These are phyloP conservation scores for Pouteria campechiana DNA, from an alignment of 179 eudicot species.

Conservation along the genomic window DNA sequence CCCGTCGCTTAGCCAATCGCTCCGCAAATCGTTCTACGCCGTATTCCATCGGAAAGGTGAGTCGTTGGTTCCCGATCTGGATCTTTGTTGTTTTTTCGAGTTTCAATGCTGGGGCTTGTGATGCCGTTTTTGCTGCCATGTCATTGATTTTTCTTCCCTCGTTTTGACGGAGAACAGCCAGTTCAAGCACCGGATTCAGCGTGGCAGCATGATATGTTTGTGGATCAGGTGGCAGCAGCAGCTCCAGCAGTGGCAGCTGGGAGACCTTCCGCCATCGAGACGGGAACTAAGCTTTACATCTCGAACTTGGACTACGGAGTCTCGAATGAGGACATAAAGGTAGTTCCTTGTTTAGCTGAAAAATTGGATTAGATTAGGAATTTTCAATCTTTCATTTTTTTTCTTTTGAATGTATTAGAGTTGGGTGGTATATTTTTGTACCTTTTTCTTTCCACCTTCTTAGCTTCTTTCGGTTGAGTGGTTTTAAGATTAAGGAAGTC, in stretches of 20 bases:
- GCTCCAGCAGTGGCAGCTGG: constrained; percentile 13
- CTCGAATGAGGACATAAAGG: constrained; percentile 48
- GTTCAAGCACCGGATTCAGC: constrained; percentile 32
- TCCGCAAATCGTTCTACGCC: constrained; percentile 24
- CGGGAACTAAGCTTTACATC: constrained; percentile 32
- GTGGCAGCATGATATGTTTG: constrained; percentile 46
- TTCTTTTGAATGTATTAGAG: too few relatives aligned
- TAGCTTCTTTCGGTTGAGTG: too few relatives aligned
- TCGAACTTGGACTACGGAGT: constrained; percentile 48
- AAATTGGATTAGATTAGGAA: too few relatives aligned
- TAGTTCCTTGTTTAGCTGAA: background rate
- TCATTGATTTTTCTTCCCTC: too few relatives aligned
- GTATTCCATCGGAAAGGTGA: constrained; percentile 20
- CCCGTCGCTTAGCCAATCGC: constrained; percentile 19
- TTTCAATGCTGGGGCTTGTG: too few relatives aligned
- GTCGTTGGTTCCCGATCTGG: background rate
- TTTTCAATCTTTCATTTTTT: too few relatives aligned
- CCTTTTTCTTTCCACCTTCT: too few relatives aligned
- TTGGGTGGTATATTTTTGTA: too few relatives aligned
- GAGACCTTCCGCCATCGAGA: constrained; percentile 19
- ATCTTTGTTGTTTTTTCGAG: background rate
- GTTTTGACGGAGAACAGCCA: too few relatives aligned
- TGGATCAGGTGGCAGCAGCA: constrained; percentile 12
- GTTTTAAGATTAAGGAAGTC: too few relatives aligned
- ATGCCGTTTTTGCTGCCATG: too few relatives aligned